Base-by-base conservation (phyloP, 805 yeast species). In the Candida taoyuanica region DNA sequence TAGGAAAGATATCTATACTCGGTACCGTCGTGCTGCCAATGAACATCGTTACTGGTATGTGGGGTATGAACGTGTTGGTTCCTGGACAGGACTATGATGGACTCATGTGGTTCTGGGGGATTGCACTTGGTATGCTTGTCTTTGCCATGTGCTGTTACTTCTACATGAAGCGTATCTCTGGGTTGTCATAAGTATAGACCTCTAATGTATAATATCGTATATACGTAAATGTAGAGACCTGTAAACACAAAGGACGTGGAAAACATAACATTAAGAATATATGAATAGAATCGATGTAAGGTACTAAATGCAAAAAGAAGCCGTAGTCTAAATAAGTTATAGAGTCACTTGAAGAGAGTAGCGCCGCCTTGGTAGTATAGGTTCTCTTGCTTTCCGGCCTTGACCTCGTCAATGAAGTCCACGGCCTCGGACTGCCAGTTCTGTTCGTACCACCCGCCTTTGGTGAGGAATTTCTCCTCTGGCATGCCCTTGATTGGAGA, bases 11-110 rank as follows among this genome's bases (percentile, higher is more conserved):
- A 39, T 86, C 98, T 3, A 81, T 89, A 29, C 64, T 91, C 46
- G 98, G 98, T 73, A 87, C 98, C 0, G 86, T 93, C 39, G 96
- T 93, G 16, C 67, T 93, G 42, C 98, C 98, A 4, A 76, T 93
- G 75, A 93, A 93, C 57, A 86, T 93, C 39, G 82, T 93, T 17
- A 93, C 98, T 0, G 98, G 98, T 16, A 65, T 93, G 33, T 93
- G 98, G 98, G 98, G 98, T 40, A 93, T 93, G 98, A 93, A 93
- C 64, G 95, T 93, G 48, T 53, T 86, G 9, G 98, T 93, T 25
- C 98, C 98, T 0, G 98, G 98, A 0, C 98, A 91, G 58, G 74
- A 70, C 19, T 31, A 34, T 13, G 62, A 64, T 7, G 74, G 71
- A n/a, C 59, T 84, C 45, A 50, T 58, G 3, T 84, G 93, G 93